These are phyloP conservation scores for Phytopythium vexans DNA, from an alignment of 352 stramenopile genomes.

Conservation along the genomic window DNA sequence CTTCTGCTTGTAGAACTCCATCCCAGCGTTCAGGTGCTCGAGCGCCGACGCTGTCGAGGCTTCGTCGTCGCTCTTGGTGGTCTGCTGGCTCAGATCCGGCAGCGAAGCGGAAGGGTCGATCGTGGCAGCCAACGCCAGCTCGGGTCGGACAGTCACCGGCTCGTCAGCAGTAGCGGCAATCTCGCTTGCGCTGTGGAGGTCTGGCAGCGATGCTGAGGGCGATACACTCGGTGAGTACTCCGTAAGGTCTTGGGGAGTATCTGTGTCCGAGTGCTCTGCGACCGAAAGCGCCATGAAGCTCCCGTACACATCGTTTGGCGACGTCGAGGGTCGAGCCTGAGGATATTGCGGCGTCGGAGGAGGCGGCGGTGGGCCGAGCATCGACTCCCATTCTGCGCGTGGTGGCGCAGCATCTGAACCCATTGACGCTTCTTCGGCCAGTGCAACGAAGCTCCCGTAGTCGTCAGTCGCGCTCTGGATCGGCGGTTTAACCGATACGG, in stretches of 20 bases:
- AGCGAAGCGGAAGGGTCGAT: not conserved
- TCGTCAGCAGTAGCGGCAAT: not conserved
- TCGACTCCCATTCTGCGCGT: constrained; percentile 4
- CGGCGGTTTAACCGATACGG: not conserved
- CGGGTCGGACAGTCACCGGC: not conserved
- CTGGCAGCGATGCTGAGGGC: not conserved
- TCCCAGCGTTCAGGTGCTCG: constrained; percentile 69
- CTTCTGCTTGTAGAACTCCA: constrained; percentile 76
- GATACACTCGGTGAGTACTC: too few species aligned
- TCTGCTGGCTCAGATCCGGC: not conserved
- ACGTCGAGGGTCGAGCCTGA: not conserved
- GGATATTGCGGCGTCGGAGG: constrained; percentile 8
- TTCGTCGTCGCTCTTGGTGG: constrained; percentile 1
- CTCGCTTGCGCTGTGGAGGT: not conserved
- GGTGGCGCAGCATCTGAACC: not conserved
- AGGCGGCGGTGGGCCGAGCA: constrained; percentile 17
- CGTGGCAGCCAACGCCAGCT: not conserved
- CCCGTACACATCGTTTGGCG: constrained; percentile 21
- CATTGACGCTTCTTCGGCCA: constrained; percentile 11
- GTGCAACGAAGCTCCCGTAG: constrained; percentile 23
- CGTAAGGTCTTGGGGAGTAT: not conserved
- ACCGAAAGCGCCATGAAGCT: constrained; percentile 29
- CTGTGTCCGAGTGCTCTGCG: not conserved
- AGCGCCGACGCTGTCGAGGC: constrained; percentile 33
- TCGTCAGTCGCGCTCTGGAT: not conserved